phyloP scores from a whole-genome alignment of 345 rosid genomes.

The Syzygium aromaticum region DNA sequence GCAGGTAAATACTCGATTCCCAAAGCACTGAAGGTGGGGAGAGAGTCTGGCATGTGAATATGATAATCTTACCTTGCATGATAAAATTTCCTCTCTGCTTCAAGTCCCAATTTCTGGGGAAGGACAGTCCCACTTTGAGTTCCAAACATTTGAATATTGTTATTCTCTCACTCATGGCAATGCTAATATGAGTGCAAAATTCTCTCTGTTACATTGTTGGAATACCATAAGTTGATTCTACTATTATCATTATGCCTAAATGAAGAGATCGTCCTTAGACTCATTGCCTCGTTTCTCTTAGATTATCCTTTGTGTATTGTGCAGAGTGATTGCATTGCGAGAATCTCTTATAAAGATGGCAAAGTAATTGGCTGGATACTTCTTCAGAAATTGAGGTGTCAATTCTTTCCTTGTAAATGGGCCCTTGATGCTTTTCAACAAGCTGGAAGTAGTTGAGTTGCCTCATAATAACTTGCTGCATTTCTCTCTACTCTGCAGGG shows the following conservation, averaged over 20 bases:
- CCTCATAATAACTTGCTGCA: background rate
- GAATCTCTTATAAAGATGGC: conserved; percentile 70
- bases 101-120: background rate
- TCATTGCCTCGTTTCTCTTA: background rate
- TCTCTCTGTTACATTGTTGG: background rate
- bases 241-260: background rate
- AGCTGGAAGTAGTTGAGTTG: background rate
- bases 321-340: conserved; percentile 90
- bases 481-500: conserved; percentile 24
- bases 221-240: background rate
- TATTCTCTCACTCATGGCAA: background rate
- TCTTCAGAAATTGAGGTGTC: conserved; percentile 65
- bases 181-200: background rate
- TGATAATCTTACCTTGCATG: background rate
- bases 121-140: background rate
- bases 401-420: background rate
- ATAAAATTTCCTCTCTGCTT: background rate
- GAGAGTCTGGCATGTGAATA: background rate
- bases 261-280: background rate
- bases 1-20: conserved; percentile 38
- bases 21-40: background rate
- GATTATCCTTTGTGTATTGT: background rate
- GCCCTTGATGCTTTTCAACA: background rate
- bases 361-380: conserved; percentile 74
- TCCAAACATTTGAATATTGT: background rate